Conservation (phyloP, 2,329 filamentous ascomycete species). For the Polytolypa hystricis region DNA sequence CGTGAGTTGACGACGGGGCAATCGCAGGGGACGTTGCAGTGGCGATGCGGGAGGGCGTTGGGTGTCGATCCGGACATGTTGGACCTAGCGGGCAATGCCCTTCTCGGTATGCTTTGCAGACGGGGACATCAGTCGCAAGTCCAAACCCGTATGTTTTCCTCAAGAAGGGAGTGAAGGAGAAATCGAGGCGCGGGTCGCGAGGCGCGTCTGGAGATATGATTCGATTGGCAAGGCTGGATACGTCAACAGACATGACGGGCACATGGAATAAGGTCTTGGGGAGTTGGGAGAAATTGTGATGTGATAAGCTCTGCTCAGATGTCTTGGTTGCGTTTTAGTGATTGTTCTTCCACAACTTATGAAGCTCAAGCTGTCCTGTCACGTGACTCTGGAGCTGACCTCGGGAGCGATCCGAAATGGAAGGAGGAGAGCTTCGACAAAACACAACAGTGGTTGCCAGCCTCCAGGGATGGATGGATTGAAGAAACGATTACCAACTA, state of each 20-base stretch:
- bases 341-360: too few relatives aligned
- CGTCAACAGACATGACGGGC: slow-evolving; percentile 25
- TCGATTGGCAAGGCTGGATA: slow-evolving; percentile 21
- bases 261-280: too few relatives aligned
- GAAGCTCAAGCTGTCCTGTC: too few relatives aligned
- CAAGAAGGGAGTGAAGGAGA: slow-evolving; percentile 79
- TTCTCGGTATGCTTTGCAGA: slow-evolving; percentile 76
- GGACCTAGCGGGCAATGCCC: slow-evolving; percentile 80
- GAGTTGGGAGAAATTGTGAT: too few relatives aligned
- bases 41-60: slow-evolving; percentile 35
- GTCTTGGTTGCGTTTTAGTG: too few relatives aligned
- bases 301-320: too few relatives aligned
- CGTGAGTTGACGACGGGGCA: slow-evolving; percentile 30
- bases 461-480: too few relatives aligned
- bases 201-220: slow-evolving; percentile 26
- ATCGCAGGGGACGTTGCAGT: slow-evolving; percentile 34
- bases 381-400: too few relatives aligned
- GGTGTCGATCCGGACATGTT: slow-evolving; percentile 76
- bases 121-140: slow-evolving; percentile 63
- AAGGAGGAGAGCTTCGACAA: too few relatives aligned
- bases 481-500: too few relatives aligned
- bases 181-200: slow-evolving; percentile 40
- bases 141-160: slow-evolving; percentile 74
- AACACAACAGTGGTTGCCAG: too few relatives aligned
- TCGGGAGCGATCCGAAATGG: too few relatives aligned